A percentile compares a stretch with the other conserved stretches of the same genome.
Conservation (phyloP, 2,329 filamentous ascomycete genomes). For the Setomelanomma holmii region DNA sequence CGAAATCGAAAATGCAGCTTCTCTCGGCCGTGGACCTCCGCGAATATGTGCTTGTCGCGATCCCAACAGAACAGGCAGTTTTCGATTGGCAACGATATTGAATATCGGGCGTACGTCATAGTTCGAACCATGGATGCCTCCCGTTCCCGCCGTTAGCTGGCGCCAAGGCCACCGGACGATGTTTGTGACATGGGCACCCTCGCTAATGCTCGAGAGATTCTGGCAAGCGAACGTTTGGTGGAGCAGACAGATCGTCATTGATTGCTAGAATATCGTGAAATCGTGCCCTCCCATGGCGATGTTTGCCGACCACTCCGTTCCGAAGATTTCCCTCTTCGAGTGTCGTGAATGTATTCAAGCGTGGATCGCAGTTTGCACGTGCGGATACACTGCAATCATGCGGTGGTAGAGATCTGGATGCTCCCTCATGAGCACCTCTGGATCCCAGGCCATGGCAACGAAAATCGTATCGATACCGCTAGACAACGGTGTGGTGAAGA, state of each 20-base stretch:
- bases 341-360: constrained; percentile 47
- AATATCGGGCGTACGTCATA: constrained; percentile 28
- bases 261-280: neutral
- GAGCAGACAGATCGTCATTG: constrained; percentile 12
- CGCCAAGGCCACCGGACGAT: constrained; percentile 31
- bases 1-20: neutral
- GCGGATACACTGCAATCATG: constrained; percentile 83
- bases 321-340: too few relatives aligned
- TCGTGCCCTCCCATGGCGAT: neutral
- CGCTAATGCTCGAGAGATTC: neutral
- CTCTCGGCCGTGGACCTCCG: constrained; percentile 38
- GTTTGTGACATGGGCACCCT: constrained; percentile 17
- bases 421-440: constrained; percentile 76
- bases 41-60: constrained; percentile 1
- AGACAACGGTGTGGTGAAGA: constrained; percentile 86
- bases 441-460: constrained; percentile 74
- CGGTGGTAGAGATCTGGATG: constrained; percentile 82
- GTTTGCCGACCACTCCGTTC: too few relatives aligned
- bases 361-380: constrained; percentile 80
- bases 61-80: constrained; percentile 12
- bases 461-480: constrained; percentile 94
- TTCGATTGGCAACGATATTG: neutral
- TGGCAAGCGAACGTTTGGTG: constrained; percentile 5
- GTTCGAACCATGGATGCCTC: constrained; percentile 16
- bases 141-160: constrained; percentile 30